These are phyloP conservation scores for Globisporangium ultimum DNA, from an alignment of 352 stramenopile species.

Conservation along the genomic window DNA sequence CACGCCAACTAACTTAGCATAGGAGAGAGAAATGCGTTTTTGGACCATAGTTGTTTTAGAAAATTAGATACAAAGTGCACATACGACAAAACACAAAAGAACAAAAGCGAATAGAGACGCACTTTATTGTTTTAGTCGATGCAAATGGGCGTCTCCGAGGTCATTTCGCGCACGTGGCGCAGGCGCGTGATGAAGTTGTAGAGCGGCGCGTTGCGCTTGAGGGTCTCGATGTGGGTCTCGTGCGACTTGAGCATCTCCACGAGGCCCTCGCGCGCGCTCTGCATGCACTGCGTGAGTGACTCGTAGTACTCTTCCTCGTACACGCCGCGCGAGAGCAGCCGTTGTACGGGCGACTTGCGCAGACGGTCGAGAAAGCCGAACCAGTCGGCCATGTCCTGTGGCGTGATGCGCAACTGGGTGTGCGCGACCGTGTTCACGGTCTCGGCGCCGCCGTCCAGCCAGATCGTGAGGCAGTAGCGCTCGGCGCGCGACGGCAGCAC, in stretches of 20 bases:
- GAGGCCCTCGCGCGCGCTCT: constrained; percentile 42
- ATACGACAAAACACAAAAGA: neutral
- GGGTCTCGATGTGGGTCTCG: constrained; percentile 53
- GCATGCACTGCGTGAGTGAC: constrained; percentile 73
- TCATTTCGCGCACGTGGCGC: constrained; percentile 42
- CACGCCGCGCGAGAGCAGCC: constrained; percentile 69
- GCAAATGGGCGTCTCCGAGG: constrained; percentile 26
- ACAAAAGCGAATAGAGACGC: neutral
- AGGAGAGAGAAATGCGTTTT: neutral
- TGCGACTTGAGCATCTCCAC: constrained; percentile 61
- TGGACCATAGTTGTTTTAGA: too few species aligned
- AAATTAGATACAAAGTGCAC: too few species aligned
- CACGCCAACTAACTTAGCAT: constrained; percentile 8
- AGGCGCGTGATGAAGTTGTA: constrained; percentile 48
- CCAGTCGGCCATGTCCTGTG: constrained; percentile 57
- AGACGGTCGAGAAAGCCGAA: constrained; percentile 64
- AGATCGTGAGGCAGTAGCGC: constrained; percentile 56
- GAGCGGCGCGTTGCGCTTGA: constrained; percentile 43
- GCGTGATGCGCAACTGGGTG: constrained; percentile 60
- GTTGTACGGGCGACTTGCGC: constrained; percentile 54
- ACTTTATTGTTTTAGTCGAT: constrained; percentile 17
- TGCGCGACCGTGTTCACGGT: constrained; percentile 52
- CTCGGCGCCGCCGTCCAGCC: constrained; percentile 47
- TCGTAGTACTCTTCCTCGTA: constrained; percentile 76
- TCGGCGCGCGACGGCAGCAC: too few species aligned